A percentile compares a stretch with the other conserved stretches of the same genome.
These are phyloP conservation scores for Scortechinia acanthostroma DNA, from an alignment of 2,329 filamentous ascomycete genomes.

Conservation along the genomic window DNA sequence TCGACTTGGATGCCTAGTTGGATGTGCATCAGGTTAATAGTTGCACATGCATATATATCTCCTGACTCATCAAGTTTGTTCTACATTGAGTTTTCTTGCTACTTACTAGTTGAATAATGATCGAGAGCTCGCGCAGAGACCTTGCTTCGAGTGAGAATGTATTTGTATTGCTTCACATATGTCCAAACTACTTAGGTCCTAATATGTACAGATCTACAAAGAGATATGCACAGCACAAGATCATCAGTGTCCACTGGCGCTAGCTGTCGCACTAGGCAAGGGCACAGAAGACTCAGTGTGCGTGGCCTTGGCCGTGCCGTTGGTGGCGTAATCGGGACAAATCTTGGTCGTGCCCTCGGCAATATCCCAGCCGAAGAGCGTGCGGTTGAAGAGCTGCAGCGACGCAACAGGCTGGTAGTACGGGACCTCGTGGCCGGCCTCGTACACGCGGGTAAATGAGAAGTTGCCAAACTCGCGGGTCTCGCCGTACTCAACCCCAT, in stretches of 20 bases:
- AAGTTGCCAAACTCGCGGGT: slow-evolving; percentile 1
- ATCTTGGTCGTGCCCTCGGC: not conserved
- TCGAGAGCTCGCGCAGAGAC: no score
- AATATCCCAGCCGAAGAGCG: not conserved
- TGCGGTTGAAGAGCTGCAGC: slow-evolving; percentile 1
- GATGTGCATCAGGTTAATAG: no score
- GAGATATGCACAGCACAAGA: no score
- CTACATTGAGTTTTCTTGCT: no score
- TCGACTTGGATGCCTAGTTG: no score
- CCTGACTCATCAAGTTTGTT: no score
- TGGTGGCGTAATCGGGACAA: not conserved
- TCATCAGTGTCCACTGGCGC: not conserved
- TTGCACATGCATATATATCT: no score
- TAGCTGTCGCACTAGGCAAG: not conserved
- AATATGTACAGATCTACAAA: no score
- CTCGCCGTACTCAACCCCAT: slow-evolving; percentile 26
- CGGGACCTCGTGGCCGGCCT: slow-evolving; percentile 2
- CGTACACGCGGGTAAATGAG: not conserved
- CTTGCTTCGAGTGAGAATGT: no score
- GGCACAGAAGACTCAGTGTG: not conserved
- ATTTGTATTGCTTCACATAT: no score
- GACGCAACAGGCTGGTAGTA: slow-evolving; percentile 1
- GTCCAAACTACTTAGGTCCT: no score
- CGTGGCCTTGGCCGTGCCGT: not conserved
- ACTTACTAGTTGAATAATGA: no score